Evolutionary conservation across 78 protist genomes (phyloP).

Genomic region (Speleostelium caveatum): DNA sequence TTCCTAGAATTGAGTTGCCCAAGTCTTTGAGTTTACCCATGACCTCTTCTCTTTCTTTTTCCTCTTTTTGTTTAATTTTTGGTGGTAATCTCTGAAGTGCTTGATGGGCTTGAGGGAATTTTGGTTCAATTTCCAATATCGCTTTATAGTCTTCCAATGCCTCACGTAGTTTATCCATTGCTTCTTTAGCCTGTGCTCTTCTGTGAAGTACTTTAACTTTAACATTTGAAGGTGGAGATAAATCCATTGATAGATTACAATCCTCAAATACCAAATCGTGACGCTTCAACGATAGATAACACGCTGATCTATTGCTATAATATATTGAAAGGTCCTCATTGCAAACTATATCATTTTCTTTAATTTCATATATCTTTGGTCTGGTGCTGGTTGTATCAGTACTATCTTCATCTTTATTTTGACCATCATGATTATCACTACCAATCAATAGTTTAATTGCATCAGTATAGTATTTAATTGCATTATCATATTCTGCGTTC

Average conservation of each 20-base stretch:
- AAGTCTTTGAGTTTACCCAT: conserved; percentile 92
- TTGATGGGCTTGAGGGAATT: conserved; percentile 13
- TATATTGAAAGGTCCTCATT: conserved; percentile 53
- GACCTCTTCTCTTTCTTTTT: conserved; percentile 82
- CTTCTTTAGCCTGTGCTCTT: conserved; percentile 78
- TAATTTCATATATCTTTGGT: conserved; percentile 34
- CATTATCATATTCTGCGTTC: conserved; percentile 19
- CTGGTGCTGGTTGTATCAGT: background rate
- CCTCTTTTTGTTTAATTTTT: conserved; percentile 48
- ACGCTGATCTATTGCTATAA: conserved; percentile 68
- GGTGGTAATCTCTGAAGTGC: conserved; percentile 55
- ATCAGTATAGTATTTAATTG: conserved; percentile 44
- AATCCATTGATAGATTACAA: conserved; percentile 37
- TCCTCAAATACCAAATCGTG: conserved; percentile 56
- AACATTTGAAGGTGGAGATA: conserved; percentile 13
- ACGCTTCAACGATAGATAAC: conserved; percentile 4
- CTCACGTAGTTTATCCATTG: conserved; percentile 26
- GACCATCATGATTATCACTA: background rate
- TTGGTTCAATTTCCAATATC: background rate
- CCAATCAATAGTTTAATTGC: conserved; percentile 46
- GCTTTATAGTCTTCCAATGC: conserved; percentile 60
- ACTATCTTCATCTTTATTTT: background rate
- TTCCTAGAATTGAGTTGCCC: conserved; percentile 92
- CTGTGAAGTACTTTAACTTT: conserved; percentile 35
- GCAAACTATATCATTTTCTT: conserved; percentile 22